Conservation (phyloP, 2,329 filamentous ascomycete genomes). For the Colletotrichum siamense region DNA sequence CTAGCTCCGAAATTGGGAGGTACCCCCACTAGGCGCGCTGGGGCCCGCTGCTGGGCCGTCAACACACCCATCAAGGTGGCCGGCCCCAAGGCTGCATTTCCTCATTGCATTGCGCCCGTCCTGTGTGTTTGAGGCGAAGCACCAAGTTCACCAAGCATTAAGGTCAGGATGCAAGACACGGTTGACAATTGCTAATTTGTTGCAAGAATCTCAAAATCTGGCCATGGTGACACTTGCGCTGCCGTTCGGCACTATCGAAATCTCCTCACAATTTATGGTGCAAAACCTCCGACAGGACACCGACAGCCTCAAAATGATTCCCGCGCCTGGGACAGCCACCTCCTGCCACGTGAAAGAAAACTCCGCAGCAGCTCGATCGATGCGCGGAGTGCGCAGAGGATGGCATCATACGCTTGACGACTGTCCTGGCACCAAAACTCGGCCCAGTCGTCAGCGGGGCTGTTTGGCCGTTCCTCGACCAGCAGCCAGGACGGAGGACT, state of each 20-base stretch:
- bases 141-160: not conserved
- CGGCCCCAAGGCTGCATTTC: not conserved
- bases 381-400: not conserved
- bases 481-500: not conserved
- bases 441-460: not conserved
- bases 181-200: fast-evolving
- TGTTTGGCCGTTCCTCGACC: not conserved
- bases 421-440: not conserved
- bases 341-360: not conserved
- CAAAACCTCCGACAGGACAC: not conserved
- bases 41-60: not conserved
- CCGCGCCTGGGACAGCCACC: not conserved
- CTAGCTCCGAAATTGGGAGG: too few species aligned
- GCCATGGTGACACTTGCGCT: not conserved
- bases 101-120: not conserved
- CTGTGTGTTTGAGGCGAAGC: not conserved
- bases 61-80: not conserved
- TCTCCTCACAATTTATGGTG: not conserved
- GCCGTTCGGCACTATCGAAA: not conserved
- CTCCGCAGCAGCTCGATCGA: not conserved
- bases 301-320: not conserved
- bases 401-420: not conserved
- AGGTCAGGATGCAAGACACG: not conserved
- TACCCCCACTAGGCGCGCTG: too few species aligned
- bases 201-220: not conserved